Evolutionary conservation across 2,329 filamentous ascomycete genomes (phyloP), one percentile per base, ranked within the genome.

Genomic region (Coniochaeta hoffmannii): DNA sequence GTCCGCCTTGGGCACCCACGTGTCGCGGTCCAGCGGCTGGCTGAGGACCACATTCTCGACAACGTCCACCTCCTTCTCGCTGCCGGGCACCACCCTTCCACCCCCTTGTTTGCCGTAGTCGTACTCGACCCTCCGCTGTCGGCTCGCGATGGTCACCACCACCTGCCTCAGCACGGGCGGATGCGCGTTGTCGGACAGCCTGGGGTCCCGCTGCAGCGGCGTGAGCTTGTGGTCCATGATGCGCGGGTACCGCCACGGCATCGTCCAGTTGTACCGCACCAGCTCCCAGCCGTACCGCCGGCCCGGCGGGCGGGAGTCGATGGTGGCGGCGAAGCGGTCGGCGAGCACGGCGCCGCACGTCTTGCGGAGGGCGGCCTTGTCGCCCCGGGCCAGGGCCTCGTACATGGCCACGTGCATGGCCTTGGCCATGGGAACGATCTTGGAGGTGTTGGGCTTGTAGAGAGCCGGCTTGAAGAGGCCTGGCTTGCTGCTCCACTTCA

Each of bases 31-130:
- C 44, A 79, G 59, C 30, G 68, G 56, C 28, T 76, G 65, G 64
- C 83, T 81, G 49, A 90, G 60, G 36, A 88, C 84, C 4, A 90
- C 60, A 63, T 89, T 82, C 73, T 90, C 87, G 1, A 76, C 67
- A 61, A 85, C 75, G 52, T 80, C 71, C 63, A 79, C 77, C 60
- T 78, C 72, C 63, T 76, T 76, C 46, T 75, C 73, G 57, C 70
- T 75, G 2, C 76, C 78, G 1, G 73, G 69, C 8, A 81, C 65
- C n/a, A 71, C 62, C 55, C 50, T 41, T 34, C 59, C 55, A 57
- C 66, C 60, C 14, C 71, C 75, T 15, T 70, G 71, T 2, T 55
- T 57, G 8, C 57, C 54, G 31, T 62, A 62, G 51, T 73, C 68
- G 57, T 72, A 69, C 61, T 76, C 73, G 8, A 71, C 72, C 34